These are phyloP conservation scores for Mortierella sp. DNA, from an alignment of 371 early-diverging fungal species.

Conservation along the genomic window DNA sequence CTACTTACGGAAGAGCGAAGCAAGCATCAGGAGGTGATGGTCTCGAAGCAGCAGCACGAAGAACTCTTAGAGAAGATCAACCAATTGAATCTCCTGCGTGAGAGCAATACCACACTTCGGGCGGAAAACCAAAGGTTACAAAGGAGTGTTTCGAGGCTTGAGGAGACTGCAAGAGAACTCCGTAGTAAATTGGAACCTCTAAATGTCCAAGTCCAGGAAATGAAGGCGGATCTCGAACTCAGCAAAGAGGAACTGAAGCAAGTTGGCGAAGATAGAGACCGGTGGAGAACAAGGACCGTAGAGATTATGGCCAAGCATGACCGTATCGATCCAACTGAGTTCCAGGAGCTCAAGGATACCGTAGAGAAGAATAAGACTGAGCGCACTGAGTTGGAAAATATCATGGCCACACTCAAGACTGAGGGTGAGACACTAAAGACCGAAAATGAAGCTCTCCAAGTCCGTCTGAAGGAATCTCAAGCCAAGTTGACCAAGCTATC, in stretches of 20 bases:
- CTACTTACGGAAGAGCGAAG: conserved; percentile 66
- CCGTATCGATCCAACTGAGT: conserved; percentile 55
- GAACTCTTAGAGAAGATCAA: conserved; percentile 74
- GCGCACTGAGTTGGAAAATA: conserved; percentile 20
- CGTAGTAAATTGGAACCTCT: conserved; percentile 62
- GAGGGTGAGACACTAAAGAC: conserved; percentile 23
- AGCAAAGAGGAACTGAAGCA: conserved; percentile 47
- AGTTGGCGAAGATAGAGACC: conserved; percentile 50
- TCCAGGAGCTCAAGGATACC: conserved; percentile 60
- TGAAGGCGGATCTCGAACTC: conserved; percentile 69
- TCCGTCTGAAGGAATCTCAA: conserved; percentile 10
- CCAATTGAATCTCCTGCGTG: conserved; percentile 73
- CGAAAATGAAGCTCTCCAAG: conserved; percentile 21
- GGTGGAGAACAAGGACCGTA: conserved; percentile 51
- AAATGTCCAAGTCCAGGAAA: conserved; percentile 59
- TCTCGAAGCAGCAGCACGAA: conserved; percentile 64
- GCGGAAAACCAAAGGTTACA: conserved; percentile 62
- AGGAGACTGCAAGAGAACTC: conserved; percentile 37
- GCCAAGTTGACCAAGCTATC: conserved; percentile 13
- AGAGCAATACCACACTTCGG: conserved; percentile 77
- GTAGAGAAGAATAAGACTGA: conserved; percentile 44
- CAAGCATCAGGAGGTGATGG: conserved; percentile 55
- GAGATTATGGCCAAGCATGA: conserved; percentile 57
- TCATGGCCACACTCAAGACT: conserved; percentile 14
- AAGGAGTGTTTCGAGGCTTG: conserved; percentile 50